A percentile compares a stretch with the other conserved stretches of the same genome.
Evolutionary conservation across 768 basidiomycete genomes (phyloP).

Genomic region (Cantharellus cinnabarinus): DNA sequence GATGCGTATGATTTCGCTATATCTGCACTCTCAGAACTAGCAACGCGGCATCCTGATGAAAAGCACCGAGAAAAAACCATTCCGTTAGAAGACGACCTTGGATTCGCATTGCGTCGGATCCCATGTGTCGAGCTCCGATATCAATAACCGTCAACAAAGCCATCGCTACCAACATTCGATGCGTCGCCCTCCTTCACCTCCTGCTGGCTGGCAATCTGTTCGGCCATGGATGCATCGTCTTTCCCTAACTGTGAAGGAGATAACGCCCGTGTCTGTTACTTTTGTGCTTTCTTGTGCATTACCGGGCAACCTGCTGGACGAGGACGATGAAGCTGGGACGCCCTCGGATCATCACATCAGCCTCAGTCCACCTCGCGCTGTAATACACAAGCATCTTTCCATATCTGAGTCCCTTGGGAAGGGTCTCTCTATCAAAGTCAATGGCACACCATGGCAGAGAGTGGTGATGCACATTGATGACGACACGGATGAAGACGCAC

Average conservation of each 20-base stretch:
- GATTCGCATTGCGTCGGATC: too few relatives aligned
- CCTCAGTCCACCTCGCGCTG: neutral
- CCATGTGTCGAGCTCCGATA: too few relatives aligned
- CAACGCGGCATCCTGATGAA: too few relatives aligned
- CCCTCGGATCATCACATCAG: neutral
- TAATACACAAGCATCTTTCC: slow-evolving; percentile 19
- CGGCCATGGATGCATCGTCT: slow-evolving; percentile 58
- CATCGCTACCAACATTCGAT: neutral
- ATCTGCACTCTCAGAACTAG: neutral
- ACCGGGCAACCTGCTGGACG: neutral
- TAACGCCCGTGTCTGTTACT: slow-evolving; percentile 70
- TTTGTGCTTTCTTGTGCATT: slow-evolving; percentile 40
- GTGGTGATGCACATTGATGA: slow-evolving; percentile 67
- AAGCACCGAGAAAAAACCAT: too few relatives aligned
- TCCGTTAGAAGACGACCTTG: too few relatives aligned
- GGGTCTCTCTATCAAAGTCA: slow-evolving; percentile 62
- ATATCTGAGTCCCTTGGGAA: slow-evolving; percentile 47
- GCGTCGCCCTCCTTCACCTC: slow-evolving; percentile 6
- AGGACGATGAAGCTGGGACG: neutral
- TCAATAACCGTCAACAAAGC: too few relatives aligned
- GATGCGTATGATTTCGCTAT: slow-evolving; percentile 23
- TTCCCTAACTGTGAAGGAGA: slow-evolving; percentile 52
- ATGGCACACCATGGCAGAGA: slow-evolving; percentile 56
- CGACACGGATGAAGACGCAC: slow-evolving; percentile 52
- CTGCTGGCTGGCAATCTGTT: slow-evolving; percentile 41